These are phyloP conservation scores for Hygrophoropsis aurantiaca DNA, from an alignment of 768 basidiomycete genomes.

Conservation along the genomic window DNA sequence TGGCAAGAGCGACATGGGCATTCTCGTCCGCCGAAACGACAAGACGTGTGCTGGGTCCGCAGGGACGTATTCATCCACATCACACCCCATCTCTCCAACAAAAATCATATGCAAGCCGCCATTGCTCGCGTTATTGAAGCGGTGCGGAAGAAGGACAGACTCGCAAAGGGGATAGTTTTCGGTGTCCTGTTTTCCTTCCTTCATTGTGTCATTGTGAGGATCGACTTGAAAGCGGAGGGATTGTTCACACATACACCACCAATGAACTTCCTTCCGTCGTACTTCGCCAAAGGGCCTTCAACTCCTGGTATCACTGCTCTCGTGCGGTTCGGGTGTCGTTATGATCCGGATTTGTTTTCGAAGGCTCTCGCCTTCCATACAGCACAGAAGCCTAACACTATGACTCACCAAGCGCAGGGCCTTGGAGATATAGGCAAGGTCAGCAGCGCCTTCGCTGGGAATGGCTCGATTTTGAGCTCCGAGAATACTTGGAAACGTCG, in stretches of 20 bases:
- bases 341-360: conserved; percentile 2
- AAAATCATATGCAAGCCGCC: conserved; percentile 1
- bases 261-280: conserved; percentile 1
- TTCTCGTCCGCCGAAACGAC: background rate
- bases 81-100: background rate
- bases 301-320: conserved; percentile 4
- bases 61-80: conserved; percentile 1
- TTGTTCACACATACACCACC: conserved; percentile 1
- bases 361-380: too few relatives aligned
- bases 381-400: too few relatives aligned
- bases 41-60: conserved; percentile 2
- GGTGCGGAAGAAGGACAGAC: background rate
- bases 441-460: too few relatives aligned
- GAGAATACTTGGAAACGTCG: too few relatives aligned
- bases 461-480: too few relatives aligned
- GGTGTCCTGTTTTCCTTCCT: background rate
- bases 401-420: too few relatives aligned
- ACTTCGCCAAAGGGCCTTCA: background rate
- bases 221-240: background rate
- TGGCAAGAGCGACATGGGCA: too few relatives aligned
- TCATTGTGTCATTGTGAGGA: background rate
- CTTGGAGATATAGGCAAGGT: too few relatives aligned
- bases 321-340: background rate
- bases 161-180: background rate
- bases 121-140: background rate